Base-by-base conservation (phyloP, 805 yeast genomes). In the Dipodascopsis uninucleata region DNA sequence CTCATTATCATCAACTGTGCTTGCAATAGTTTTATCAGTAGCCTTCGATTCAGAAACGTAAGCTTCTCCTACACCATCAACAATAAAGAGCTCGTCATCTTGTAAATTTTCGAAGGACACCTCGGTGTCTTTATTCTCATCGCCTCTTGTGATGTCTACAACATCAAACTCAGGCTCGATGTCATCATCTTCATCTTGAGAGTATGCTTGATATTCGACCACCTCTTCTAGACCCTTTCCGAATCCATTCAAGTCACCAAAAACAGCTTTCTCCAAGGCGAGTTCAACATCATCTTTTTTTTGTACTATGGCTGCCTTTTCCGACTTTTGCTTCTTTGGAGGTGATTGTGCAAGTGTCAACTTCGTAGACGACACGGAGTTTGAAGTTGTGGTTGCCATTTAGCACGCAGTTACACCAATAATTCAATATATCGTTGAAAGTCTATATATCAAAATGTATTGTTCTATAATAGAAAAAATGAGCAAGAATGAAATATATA, bases 281-380 rank as follows among this genome's bases (percentile, higher is more conserved):
- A 81, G 57, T 64, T 93, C 98, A 62, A 87, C 96, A 40, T 77
- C 82, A 62, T 85, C 94, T n/a, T n/a, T n/a, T n/a, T n/a, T n/a
- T n/a, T n/a, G n/a, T n/a, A n/a, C n/a, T n/a, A n/a, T n/a, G n/a
- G n/a, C n/a, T n/a, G n/a, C n/a, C 56, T 93, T 90, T 25, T 82
- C 83, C 28, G 28, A 22, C 31, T 29, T 41, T 31, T 24, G 41
- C 38, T 35, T 39, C 41, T 45, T 45, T 9, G 40, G 36, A n/a
- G 40, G 39, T 23, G 49, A 35, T n/a, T n/a, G n/a, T n/a, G n/a
- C n/a, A n/a, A n/a, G n/a, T n/a, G n/a, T n/a, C n/a, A n/a, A n/a
- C n/a, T n/a, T n/a, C n/a, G n/a, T n/a, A n/a, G n/a, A n/a, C n/a
- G n/a, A n/a, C n/a, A n/a, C n/a, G n/a, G n/a, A n/a, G n/a, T n/a